These are phyloP conservation scores for Cucumis cinereus DNA, from an alignment of 306 rosid genomes.

Conservation along the genomic window DNA sequence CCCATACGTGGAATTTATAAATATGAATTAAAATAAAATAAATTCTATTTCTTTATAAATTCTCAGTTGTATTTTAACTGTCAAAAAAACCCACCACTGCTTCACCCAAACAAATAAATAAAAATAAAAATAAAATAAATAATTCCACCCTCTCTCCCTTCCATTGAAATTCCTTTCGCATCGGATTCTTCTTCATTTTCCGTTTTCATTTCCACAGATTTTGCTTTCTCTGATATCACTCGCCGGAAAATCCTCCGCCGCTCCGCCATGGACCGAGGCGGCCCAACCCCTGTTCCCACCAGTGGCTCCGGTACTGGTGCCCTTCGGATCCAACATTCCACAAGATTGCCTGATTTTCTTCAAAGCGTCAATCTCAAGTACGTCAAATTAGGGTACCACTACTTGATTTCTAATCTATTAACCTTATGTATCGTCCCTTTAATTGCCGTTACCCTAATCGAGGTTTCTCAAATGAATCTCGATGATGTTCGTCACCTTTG, in stretches of 20 bases:
- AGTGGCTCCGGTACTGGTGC: constrained; percentile 11
- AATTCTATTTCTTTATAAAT: too few species aligned
- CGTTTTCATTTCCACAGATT: not conserved
- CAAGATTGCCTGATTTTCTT: constrained; percentile 57
- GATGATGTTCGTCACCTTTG: constrained; percentile 42
- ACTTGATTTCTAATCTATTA: constrained; percentile 49
- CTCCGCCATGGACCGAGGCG: constrained; percentile 33
- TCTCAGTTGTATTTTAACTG: not conserved
- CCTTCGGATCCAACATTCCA: constrained; percentile 36
- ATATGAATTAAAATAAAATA: too few species aligned
- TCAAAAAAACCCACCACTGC: not conserved
- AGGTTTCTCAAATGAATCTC: constrained; percentile 42
- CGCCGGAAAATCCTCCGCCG: not conserved
- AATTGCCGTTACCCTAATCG: constrained; percentile 41
- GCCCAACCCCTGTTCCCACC: constrained; percentile 16
- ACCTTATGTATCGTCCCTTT: constrained; percentile 47
- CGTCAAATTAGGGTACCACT: constrained; percentile 73
- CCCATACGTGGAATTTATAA: not conserved
- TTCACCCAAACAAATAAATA: too few species aligned
- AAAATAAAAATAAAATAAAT: too few species aligned
- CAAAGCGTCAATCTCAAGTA: constrained; percentile 70
- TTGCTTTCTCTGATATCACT: not conserved
- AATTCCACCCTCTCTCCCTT: not conserved
- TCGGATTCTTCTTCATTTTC: not conserved
- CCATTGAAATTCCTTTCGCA: not conserved